These are phyloP conservation scores for Xanthoparmelia taractica DNA, from an alignment of 495 filamentous ascomycete genomes.

Conservation along the genomic window DNA sequence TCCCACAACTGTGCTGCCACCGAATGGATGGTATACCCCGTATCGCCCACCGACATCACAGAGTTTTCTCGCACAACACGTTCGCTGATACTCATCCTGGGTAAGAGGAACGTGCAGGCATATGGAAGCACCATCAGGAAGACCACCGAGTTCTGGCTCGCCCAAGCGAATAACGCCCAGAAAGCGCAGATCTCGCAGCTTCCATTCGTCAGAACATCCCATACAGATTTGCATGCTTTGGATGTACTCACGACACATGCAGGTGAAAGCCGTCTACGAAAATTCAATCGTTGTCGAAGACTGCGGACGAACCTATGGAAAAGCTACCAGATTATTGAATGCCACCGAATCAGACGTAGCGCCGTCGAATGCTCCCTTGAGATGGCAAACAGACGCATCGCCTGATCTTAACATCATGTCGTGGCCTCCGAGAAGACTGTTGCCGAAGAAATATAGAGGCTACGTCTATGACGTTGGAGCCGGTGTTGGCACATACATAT, in stretches of 20 bases:
- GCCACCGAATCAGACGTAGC: not conserved
- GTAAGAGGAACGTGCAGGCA: not conserved
- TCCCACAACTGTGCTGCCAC: no score
- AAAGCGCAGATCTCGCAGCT: no score
- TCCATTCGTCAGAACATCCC: no score
- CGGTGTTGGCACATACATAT: not conserved
- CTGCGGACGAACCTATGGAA: not conserved
- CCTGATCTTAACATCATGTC: not conserved
- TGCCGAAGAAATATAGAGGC: not conserved
- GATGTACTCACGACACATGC: no score
- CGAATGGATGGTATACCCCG: no score
- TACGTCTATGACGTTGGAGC: not conserved
- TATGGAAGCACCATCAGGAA: not conserved
- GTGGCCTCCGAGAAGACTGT: not conserved
- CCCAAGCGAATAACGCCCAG: not conserved
- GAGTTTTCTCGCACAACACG: no score
- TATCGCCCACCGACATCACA: no score
- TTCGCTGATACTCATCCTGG: no score
- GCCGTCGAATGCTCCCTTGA: not conserved
- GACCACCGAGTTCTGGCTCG: not conserved
- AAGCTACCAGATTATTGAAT: not conserved
- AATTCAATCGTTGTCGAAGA: not conserved
- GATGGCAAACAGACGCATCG: not conserved
- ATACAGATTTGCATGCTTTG: not conserved
- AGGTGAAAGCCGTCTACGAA: not conserved